Percentiles rank a stretch among this genome's conserved stretches.
phyloP scores from a whole-genome alignment of 2,329 filamentous ascomycete species.

The Rhinocladiella mackenziei region DNA sequence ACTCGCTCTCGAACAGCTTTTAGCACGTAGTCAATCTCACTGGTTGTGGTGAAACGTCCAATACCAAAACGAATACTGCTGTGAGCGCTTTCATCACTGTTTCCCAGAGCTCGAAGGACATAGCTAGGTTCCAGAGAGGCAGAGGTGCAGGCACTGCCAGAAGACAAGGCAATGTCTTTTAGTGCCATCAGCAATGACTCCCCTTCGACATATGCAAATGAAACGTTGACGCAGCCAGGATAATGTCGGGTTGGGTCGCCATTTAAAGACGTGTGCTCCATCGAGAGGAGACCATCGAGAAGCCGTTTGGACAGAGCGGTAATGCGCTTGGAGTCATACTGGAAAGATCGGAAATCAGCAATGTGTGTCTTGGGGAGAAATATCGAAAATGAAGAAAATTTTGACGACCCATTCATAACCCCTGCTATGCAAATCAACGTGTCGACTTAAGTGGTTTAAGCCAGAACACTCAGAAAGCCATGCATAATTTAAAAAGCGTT shows the following conservation, averaged over 20 bases:
- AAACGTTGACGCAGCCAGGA: conserved; percentile 95
- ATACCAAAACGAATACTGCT: conserved; percentile 98
- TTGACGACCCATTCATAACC: conserved; percentile 52
- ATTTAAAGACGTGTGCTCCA: conserved; percentile 92
- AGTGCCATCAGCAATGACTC: conserved; percentile 97
- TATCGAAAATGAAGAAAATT: conserved; percentile 10
- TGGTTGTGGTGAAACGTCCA: conserved; percentile 90
- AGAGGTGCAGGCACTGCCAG: conserved; percentile 93
- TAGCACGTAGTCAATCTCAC: conserved; percentile 94
- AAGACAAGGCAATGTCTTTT: conserved; percentile 96
- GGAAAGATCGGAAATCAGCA: conserved; percentile 12
- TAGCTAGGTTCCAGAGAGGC: conserved; percentile 96
- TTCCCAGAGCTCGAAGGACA: conserved; percentile 87
- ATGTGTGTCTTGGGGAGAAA: conserved; percentile 1
- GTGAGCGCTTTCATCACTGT: conserved; percentile 95
- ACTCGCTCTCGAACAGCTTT: conserved; percentile 90
- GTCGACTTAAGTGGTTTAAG: conserved; percentile 41
- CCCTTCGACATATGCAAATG: conserved; percentile 96
- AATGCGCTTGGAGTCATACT: conserved; percentile 92
- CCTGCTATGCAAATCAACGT: conserved; percentile 66
- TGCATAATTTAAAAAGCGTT: conserved; percentile 72
- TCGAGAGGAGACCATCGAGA: conserved; percentile 71
- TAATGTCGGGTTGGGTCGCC: conserved; percentile 81
- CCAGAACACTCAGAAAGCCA: conserved; percentile 80
- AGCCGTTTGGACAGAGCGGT: conserved; percentile 77